Evolutionary conservation across 2,329 filamentous ascomycete genomes (phyloP), one percentile per base, ranked within the genome.

Genomic region (Alternaria alternata): DNA sequence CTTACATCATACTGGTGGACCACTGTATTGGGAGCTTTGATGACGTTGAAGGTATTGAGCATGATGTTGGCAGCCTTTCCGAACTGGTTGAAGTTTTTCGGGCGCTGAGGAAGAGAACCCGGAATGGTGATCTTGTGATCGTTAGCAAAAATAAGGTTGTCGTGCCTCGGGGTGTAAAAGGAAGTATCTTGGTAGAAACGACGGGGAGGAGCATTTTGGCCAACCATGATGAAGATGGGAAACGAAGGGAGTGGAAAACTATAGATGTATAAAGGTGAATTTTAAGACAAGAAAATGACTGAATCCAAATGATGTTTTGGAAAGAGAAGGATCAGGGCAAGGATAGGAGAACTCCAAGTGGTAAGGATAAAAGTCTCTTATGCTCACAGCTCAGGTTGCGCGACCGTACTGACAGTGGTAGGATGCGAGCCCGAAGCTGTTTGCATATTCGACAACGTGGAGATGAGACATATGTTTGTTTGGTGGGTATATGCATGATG

Each of bases 1-100:
- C 90, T 85, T 81, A 94, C 91, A 80, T 97, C 93, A 69, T 94
- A 98, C 74, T 97, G 94, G 63, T 89, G 89, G 22, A 97, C 86
- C 0, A 87, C 85, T 12, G 82, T 85, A 2, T 77, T 83, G 0
- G 88, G 88, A 56, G 89, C 87, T 9, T 81, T 79, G 0, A 76
- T 79, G 55, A 97, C 89, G 0, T 88, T 84, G 78, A 89, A 96
- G 11, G 92, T 88, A 75, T 98, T 98, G 38, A 96, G 80, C 0
- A 74, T 77, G 20, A 86, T 69, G 36, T 73, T 71, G 30, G 77
- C 71, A 24, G 77, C 68, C 32, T 65, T 75, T 38, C 83, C 84
- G 39, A 76, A 73, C 44, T 60, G 76, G 60, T 76, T 79, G 71
- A 78, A 72, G 54, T 69, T 70, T 32, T 67, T 69, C 9, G 77